Evolutionary conservation across 139 green algal genomes (phyloP), one percentile per base, ranked within the genome.

Genomic region (Coccomyxa sp.): DNA sequence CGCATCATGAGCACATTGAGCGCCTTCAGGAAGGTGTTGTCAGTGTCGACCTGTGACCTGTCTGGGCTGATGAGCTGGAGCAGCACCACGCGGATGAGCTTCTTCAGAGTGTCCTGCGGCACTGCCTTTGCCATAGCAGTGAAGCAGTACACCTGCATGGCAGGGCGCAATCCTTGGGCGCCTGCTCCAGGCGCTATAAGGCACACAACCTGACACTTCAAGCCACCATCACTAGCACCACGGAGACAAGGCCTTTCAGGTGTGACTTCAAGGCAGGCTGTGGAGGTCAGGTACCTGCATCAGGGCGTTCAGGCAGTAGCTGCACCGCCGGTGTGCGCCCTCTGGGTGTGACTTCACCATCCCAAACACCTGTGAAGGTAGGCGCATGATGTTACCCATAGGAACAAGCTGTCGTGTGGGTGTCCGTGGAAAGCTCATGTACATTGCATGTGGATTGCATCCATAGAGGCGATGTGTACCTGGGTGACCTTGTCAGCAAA

Each of bases 1-100:
- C 95, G 95, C 68, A 98, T 88, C 90, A 98, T 96, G 24, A 99
- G 88, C 74, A 98, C 89, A 87, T 99, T 99, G 38, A 98, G 84
- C 0, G 94, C 95, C 54, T 90, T 91, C 38, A 95, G 78, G 37
- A 96, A 81, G 8, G 88, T 83, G 41, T 44, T 37, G n/a, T 85
- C 88, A 35, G 92, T 87, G 33, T 86, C 81, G 39, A 90, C 79
- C 36, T 74, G 68, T 35, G 86, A 44, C 31, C 94, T 82, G 12
- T 76, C 39, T 29, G 90, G 85, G 72, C 97, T 84, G 69, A 97
- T 82, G 50, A 97, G 83, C 37, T 82, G 83, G 33, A 88, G 40
- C 54, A 96, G 85, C 73, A 97, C 83, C 14, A 82, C 77, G 12
- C 39, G 82, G 14, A 94, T 78, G 36, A 89, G 71, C 41, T 82